Conservation (phyloP, 768 basidiomycete species). For the Hypsizygus marmoreus region DNA sequence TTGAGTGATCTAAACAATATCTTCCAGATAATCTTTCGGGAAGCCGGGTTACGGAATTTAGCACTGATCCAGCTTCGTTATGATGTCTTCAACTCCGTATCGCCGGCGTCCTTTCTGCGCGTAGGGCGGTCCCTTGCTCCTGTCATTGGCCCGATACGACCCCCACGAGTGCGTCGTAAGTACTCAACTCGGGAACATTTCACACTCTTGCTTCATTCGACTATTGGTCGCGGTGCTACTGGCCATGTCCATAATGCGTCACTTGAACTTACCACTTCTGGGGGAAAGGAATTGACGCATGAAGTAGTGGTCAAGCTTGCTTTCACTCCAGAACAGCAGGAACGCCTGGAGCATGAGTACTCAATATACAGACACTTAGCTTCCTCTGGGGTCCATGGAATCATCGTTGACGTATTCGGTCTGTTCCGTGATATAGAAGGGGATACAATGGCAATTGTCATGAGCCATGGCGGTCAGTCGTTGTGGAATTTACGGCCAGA, state of each 20-base stretch:
- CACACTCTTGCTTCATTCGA: slow-evolving; percentile 6
- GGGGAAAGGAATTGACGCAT: not conserved
- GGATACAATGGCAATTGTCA: slow-evolving; percentile 3
- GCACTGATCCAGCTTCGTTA: too few species aligned
- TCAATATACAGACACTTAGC: slow-evolving; percentile 10
- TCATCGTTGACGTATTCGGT: slow-evolving; percentile 13
- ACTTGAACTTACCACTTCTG: slow-evolving; percentile 6
- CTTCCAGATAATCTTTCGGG: too few species aligned
- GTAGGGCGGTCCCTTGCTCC: too few species aligned
- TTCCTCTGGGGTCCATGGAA: slow-evolving; percentile 3
- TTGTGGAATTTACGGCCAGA: too few species aligned
- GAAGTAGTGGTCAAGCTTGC: slow-evolving; percentile 17
- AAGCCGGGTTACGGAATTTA: too few species aligned
- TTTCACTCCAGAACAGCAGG: slow-evolving; percentile 5
- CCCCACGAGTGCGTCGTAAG: too few species aligned
- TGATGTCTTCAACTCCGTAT: too few species aligned
- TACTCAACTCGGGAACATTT: too few species aligned
- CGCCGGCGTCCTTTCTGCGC: too few species aligned
- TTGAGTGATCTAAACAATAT: too few species aligned
- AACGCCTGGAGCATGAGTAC: slow-evolving; percentile 13
- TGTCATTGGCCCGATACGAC: too few species aligned
- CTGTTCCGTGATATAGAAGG: slow-evolving; percentile 3
- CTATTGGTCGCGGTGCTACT: slow-evolving; percentile 8
- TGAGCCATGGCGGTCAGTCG: slow-evolving; percentile 6
- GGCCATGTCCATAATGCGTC: slow-evolving; percentile 10